phyloP scores from a whole-genome alignment of 2,329 filamentous ascomycete species.

The Penicillium brasilianum region DNA sequence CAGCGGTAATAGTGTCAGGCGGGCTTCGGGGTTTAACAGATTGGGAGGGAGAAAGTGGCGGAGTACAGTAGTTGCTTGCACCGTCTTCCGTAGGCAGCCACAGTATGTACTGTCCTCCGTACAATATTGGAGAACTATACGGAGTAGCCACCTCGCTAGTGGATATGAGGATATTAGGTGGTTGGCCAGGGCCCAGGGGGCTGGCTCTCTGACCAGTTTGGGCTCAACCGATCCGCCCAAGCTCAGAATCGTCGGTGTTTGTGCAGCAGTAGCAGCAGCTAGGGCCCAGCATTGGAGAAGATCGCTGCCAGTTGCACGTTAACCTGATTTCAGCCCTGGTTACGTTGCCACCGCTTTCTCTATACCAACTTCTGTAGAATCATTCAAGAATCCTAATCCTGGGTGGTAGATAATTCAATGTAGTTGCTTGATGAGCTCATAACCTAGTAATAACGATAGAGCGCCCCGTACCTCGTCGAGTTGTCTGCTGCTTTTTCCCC shows the following conservation, averaged over 20 bases:
- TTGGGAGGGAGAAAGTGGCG: background rate
- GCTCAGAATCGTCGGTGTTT: background rate
- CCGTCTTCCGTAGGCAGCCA: background rate
- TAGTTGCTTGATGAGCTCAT: background rate
- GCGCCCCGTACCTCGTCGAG: background rate
- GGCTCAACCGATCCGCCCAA: background rate
- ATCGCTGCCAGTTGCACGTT: slow-evolving; percentile 1
- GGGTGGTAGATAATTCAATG: background rate
- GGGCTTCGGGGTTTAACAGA: background rate
- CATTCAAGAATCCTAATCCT: background rate
- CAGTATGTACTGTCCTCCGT: too few species aligned
- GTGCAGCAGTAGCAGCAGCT: background rate
- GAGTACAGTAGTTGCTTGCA: background rate
- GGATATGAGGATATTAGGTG: background rate
- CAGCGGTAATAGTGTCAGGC: background rate
- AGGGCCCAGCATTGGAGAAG: background rate
- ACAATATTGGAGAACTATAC: too few species aligned
- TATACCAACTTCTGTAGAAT: background rate
- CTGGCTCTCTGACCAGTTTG: background rate
- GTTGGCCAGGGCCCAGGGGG: too few species aligned
- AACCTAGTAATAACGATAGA: background rate
- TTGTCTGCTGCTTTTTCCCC: background rate
- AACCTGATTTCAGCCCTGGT: background rate
- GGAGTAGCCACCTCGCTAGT: background rate
- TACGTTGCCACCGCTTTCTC: slow-evolving; percentile 1